Base-by-base conservation (phyloP, 352 stramenopile genomes). In the Phytophthora niederhauseri region DNA sequence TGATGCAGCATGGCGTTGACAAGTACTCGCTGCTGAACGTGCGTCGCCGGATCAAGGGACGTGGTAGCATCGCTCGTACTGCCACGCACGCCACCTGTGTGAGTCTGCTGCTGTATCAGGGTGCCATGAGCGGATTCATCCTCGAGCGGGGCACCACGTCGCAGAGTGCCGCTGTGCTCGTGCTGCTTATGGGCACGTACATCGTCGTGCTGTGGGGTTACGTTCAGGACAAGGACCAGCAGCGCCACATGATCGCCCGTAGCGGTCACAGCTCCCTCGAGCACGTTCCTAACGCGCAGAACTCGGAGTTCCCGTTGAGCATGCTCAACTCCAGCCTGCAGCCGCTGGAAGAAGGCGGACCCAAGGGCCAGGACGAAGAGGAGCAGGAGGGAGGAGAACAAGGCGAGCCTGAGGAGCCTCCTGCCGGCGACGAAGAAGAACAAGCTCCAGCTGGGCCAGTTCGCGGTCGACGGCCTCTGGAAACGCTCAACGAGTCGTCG, bases 11-110 rank as follows among this genome's bases (percentile, higher is more conserved):
- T 59, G 75, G 79, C 15, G 81, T 94, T 14, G 88, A 96, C 76
- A 96, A 96, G 79, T 94, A 96, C 73, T 84, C 79, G 62, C 75
- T 96, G 20, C 43, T 96, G 22, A 82, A 82, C 64, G 88, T 96
- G 51, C 88, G 88, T 4, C 88, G 86, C 49, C 84, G 85, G 59
- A 96, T 96, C 72, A 92, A 94, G 68, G 88, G 88, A 45, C 86
- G 84, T 22, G 88, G 88, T 19, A 93, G 85, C 61, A 94, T 96
- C 55, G 88, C 88, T 9, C 84, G 85, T 36, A 96, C 88, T 43
- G 82, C 80, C 14, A 93, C 85, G 14, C 88, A 96, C 70, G 86
- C 84, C 19, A 94, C 86, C 5, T 92, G 90, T 46, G 80, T 94
- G 51, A 90, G 80, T 66, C 72, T 96, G 50, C 69, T 96, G 17